These are phyloP conservation scores for Pleodorina starrii DNA, from an alignment of 139 green algal species.

Conservation along the genomic window DNA sequence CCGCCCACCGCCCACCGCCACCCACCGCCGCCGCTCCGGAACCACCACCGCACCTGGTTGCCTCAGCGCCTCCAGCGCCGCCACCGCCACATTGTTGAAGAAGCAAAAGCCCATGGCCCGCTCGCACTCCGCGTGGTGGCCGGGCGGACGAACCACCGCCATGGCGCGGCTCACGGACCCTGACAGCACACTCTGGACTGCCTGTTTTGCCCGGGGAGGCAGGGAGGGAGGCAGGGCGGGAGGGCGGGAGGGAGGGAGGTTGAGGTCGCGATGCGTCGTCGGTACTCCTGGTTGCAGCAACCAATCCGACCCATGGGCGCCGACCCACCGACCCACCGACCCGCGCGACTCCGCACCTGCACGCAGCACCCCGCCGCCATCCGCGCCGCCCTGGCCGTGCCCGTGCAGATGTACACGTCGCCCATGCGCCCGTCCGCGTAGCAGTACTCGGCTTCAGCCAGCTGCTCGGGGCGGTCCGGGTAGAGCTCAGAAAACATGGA, in stretches of 20 bases:
- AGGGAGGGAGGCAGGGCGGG: neutral
- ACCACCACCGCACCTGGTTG: slow-evolving; percentile 45
- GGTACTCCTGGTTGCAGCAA: no score
- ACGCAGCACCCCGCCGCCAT: slow-evolving; percentile 63
- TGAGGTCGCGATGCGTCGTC: no score
- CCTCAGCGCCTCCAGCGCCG: slow-evolving; percentile 64
- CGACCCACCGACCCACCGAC: no score
- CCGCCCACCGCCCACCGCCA: no score
- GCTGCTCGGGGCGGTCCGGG: neutral
- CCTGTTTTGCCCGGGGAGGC: slow-evolving; percentile 47
- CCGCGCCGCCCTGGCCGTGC: slow-evolving; percentile 56
- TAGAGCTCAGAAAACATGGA: slow-evolving; percentile 25
- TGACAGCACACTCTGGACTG: slow-evolving; percentile 50
- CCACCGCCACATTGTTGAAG: slow-evolving; percentile 82
- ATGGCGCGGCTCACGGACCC: slow-evolving; percentile 53
- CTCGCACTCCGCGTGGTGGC: slow-evolving; percentile 85
- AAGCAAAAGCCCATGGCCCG: slow-evolving; percentile 90
- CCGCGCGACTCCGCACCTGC: no score
- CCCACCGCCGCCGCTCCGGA: no score
- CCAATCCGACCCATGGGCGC: no score
- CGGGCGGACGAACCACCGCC: slow-evolving; percentile 85
- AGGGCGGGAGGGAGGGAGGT: neutral
- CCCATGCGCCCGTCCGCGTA: slow-evolving; percentile 15
- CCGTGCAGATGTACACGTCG: slow-evolving; percentile 54
- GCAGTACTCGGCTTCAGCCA: slow-evolving; percentile 10